Evolutionary conservation across 2,329 filamentous ascomycete genomes (phyloP).

Genomic region (Arthrobotrys sphaeroides): DNA sequence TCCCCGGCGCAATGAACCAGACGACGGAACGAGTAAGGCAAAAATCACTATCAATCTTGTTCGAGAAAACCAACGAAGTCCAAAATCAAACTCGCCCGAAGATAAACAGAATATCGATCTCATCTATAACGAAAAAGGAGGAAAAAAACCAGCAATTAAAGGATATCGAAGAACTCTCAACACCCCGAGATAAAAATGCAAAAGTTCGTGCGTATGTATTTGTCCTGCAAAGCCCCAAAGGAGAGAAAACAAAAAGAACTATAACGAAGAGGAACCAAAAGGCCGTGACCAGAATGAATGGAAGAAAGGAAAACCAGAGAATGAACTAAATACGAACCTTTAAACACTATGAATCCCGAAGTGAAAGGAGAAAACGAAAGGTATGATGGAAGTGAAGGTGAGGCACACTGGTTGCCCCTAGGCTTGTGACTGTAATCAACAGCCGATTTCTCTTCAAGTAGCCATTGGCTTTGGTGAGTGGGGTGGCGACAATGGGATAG

Average conservation of each 20-base stretch:
- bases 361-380: constrained; percentile 21
- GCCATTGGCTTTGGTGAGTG: constrained; percentile 49
- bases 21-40: neutral
- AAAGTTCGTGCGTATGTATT: constrained; percentile 15
- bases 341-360: constrained; percentile 50
- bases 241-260: neutral
- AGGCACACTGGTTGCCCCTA: neutral
- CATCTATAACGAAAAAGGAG: constrained; percentile 41
- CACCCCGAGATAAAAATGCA: neutral
- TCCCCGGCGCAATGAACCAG: constrained; percentile 17
- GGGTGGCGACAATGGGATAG: constrained; percentile 36
- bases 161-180: constrained; percentile 10
- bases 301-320: constrained; percentile 1
- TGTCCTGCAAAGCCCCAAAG: constrained; percentile 22
- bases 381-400: constrained; percentile 18
- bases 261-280: constrained; percentile 6
- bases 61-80: constrained; percentile 7
- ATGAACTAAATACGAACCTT: constrained; percentile 35
- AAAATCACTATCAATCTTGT: constrained; percentile 34
- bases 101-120: constrained; percentile 23
- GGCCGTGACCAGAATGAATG: neutral
- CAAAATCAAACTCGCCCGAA: constrained; percentile 19
- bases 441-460: neutral
- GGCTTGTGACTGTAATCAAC: neutral
- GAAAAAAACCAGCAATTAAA: neutral